Percentiles rank a stretch among this genome's conserved stretches.
phyloP scores from a whole-genome alignment of 495 filamentous ascomycete genomes.

The Cudoniella acicularis region DNA sequence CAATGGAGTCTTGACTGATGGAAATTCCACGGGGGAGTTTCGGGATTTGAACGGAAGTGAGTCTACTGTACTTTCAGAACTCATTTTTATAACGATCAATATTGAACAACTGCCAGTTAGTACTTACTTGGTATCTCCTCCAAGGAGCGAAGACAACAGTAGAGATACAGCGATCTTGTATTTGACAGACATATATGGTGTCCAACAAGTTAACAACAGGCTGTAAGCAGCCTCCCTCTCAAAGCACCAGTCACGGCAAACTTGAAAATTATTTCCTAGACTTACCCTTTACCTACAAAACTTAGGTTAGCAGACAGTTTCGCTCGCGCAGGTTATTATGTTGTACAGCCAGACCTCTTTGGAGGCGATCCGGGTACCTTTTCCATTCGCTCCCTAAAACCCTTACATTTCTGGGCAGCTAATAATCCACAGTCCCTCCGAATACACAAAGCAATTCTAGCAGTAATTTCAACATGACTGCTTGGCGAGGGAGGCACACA shows the following conservation, averaged over 20 bases:
- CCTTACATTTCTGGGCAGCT: background rate
- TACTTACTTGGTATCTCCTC: slow-evolving; percentile 8
- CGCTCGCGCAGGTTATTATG: slow-evolving; percentile 71
- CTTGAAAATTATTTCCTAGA: no score
- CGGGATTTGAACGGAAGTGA: slow-evolving; percentile 6
- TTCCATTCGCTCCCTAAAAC: slow-evolving; percentile 34
- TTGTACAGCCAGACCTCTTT: slow-evolving; percentile 73
- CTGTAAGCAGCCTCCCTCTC: slow-evolving; percentile 39
- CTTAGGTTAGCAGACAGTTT: slow-evolving; percentile 61
- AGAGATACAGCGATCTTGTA: slow-evolving; percentile 45
- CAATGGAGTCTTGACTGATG: slow-evolving; percentile 2
- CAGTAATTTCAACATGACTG: slow-evolving; percentile 47
- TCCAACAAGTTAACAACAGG: slow-evolving; percentile 57
- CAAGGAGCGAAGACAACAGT: slow-evolving; percentile 18
- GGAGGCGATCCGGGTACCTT: slow-evolving; percentile 43
- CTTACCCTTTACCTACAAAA: slow-evolving; percentile 29
- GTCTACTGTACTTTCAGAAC: no score
- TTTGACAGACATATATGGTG: slow-evolving; percentile 60
- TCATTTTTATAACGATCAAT: background rate
- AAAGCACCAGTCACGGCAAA: background rate
- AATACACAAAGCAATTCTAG: slow-evolving; percentile 38
- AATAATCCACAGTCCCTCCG: slow-evolving; percentile 10
- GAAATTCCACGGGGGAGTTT: slow-evolving; percentile 2
- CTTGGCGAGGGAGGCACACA: slow-evolving; percentile 53
- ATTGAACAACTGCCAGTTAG: background rate